Evolutionary conservation across 2,329 filamentous ascomycete species (phyloP), one percentile per base, ranked within the genome.

Genomic region (Cladosporium colombiae): DNA sequence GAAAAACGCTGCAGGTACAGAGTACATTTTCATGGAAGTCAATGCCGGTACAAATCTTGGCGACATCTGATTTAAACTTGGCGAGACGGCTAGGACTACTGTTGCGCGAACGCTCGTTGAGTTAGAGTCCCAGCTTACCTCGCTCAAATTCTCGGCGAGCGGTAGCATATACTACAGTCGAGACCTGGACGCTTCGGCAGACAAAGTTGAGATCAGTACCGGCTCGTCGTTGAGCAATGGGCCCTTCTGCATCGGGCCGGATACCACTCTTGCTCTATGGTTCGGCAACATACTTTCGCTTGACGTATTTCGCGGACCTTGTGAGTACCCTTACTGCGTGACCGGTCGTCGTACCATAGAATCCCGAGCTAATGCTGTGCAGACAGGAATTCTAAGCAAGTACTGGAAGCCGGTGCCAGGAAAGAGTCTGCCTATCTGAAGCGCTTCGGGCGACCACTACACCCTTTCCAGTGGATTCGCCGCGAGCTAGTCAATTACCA

Each of bases 151-250:
- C 56, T 72, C 71, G n/a, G 75, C 76, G 33, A 75, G 70, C 53
- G 75, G 75, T 25, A 77, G 76, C 65, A 44, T 79, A 10, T 79
- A 76, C 60, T 72, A 74, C 75, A 66, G 77, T 72, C 57, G 69
- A 65, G 73, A 76, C 50, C 68, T 76, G 64, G 68, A 66, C 18
- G 72, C 73, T 3, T 11, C 57, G 23, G 3, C 23, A 21, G 35
- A 29, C 55, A 73, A 14, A 11, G 11, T 62, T 6, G 33, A 31
- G 8, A 33, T 49, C 1, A 13, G 21, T n/a, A 14, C 59, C 25
- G 31, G 18, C 23, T 44, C 57, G 35, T 49, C 14, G 10, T 31
- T 27, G 11, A 50, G 5, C 14, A 71, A 23, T 73, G 74, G 64
- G 23, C 75, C 25, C 11, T 74, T 77, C 63, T 77, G 75, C 64